phyloP scores from a whole-genome alignment of 805 yeast genomes.

The Starmerella kuoi region DNA sequence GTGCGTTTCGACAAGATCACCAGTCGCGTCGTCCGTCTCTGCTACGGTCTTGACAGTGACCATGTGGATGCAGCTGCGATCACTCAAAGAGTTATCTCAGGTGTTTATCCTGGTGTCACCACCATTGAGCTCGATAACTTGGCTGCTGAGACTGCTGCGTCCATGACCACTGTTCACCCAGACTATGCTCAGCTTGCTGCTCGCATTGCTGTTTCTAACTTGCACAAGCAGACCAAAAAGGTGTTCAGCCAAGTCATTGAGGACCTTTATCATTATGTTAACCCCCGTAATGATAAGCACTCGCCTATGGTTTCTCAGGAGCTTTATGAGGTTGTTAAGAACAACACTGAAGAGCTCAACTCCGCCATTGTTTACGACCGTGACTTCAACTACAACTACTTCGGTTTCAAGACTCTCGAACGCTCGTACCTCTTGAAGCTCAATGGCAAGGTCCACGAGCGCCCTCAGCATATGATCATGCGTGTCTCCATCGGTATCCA shows the following conservation, averaged over 20 bases:
- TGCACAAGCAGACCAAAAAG: constrained; percentile 88
- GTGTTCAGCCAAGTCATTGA: constrained; percentile 66
- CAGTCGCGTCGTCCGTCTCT: constrained; percentile 82
- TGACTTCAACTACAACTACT: constrained; percentile 67
- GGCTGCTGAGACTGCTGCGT: constrained; percentile 96
- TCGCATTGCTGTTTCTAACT: constrained; percentile 83
- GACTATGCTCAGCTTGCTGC: constrained; percentile 93
- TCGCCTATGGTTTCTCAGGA: constrained; percentile 62
- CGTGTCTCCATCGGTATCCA: constrained; percentile 90
- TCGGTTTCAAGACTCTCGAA: constrained; percentile 86
- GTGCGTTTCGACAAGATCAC: constrained; percentile 95
- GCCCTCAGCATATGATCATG: constrained; percentile 83
- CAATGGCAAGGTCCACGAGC: constrained; percentile 61
- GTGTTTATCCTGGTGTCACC: constrained; percentile 95
- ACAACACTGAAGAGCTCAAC: constrained; percentile 55
- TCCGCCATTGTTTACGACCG: constrained; percentile 63
- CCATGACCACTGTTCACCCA: constrained; percentile 96
- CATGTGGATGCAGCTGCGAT: constrained; percentile 93
- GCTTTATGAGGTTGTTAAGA: constrained; percentile 49
- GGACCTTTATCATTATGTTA: constrained; percentile 62
- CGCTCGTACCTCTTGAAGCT: constrained; percentile 67
- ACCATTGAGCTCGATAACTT: constrained; percentile 73
- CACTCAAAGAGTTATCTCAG: constrained; percentile 89
- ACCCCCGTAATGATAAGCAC: constrained; percentile 62
- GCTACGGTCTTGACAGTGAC: constrained; percentile 82